Percentiles rank a stretch among this genome's conserved stretches.
phyloP scores from a whole-genome alignment of 768 basidiomycete genomes.

The Pholiota molesta region DNA sequence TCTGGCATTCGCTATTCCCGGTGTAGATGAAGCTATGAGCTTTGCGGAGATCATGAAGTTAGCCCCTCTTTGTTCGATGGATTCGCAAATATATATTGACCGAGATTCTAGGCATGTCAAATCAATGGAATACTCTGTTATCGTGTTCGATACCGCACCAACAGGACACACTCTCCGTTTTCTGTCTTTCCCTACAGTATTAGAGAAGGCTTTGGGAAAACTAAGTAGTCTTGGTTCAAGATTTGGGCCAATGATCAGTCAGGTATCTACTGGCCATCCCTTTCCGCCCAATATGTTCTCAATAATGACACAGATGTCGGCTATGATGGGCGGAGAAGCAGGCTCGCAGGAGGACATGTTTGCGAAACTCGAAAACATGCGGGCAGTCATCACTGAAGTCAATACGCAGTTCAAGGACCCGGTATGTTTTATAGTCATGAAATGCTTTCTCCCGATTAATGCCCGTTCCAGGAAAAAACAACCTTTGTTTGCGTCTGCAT shows the following conservation, averaged over 20 bases:
- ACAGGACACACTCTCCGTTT: conserved; percentile 99
- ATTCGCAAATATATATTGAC: conserved; percentile 8
- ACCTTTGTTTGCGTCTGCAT: conserved; percentile 99
- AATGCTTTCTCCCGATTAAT: not conserved
- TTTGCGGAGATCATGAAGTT: conserved; percentile 99
- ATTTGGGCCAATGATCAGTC: conserved; percentile 96
- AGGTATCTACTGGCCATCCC: conserved; percentile 39
- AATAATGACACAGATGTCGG: conserved; percentile 68
- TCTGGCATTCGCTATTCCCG: conserved; percentile 97
- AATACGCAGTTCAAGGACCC: conserved; percentile 99
- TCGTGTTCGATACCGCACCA: conserved; percentile 98
- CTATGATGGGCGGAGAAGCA: conserved; percentile 93
- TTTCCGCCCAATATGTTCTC: not conserved
- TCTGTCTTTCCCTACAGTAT: conserved; percentile 96
- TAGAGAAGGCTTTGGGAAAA: conserved; percentile 97
- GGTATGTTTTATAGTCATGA: conserved; percentile 48
- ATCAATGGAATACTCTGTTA: conserved; percentile 99
- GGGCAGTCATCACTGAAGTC: conserved; percentile 95
- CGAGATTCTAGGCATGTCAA: conserved; percentile 82
- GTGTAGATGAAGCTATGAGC: conserved; percentile 99
- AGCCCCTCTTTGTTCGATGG: conserved; percentile 24
- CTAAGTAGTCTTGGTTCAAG: conserved; percentile 90
- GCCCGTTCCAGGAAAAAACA: conserved; percentile 80
- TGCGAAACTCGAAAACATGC: conserved; percentile 96
- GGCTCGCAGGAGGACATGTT: conserved; percentile 98